Base-by-base conservation (phyloP, 306 rosid species). In the Prunus mira region DNA sequence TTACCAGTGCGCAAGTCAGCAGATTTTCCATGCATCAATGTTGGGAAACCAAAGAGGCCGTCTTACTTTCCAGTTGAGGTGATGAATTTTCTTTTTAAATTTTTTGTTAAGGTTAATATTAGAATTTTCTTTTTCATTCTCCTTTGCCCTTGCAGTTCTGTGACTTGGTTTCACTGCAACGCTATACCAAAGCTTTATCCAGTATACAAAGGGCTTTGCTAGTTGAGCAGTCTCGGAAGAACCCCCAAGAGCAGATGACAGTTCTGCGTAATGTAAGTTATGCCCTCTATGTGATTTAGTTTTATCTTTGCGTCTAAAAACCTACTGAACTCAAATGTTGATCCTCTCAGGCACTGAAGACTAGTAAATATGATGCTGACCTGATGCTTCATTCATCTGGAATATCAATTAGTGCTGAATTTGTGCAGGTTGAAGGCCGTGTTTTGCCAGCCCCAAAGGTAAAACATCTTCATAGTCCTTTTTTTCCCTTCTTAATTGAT, bases 21-120 rank as follows among this genome's bases (percentile, higher is more conserved):
- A 72, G 79, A 88, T 72, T 41, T 85, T 2, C 89, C 86, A 61
- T 88, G 91, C 79, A 83, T 88, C 73, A 83, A 85, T 74, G 80
- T 85, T 43, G 89, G 89, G 27, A 85, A 83, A 74, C 81, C 87
- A 55, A 79, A 83, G 68, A 81, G 66, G 3, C 84, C 91, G 1
- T 12, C 62, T 57, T 83, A 73, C 65, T 83, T 85, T 71, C 89
- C 89, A 12, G 9, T 85, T 6, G 89, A 81, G 88, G 86, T 87
- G 66, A 41, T 15, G 30, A 12, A 43, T 17, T 55, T 3, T 17
- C 6, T 10, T 65, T 9, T n/a, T 9, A 7, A 18, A 65, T 2
- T 10, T 11, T 9, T n/a, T 38, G 27, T 19, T n/a, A 38, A 18
- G 25, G 27, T 65, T n/a, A n/a, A n/a, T n/a, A n/a, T 19, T 58